Conservation (phyloP, 805 yeast genomes). For the Saccharomyces mikatae region DNA sequence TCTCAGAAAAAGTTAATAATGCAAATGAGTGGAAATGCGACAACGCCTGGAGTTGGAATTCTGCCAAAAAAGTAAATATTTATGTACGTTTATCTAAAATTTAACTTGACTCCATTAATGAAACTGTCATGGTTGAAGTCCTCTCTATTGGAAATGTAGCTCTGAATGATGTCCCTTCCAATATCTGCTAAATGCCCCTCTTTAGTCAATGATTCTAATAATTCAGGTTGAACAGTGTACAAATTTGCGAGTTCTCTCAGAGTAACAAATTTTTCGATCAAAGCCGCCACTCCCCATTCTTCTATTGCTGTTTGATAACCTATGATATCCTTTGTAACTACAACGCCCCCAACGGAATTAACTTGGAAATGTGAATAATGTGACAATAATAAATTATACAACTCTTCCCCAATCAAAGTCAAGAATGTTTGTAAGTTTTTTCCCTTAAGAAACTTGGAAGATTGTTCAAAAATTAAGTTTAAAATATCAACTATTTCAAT, state of each 20-base stretch:
- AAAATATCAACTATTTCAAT: slow-evolving; percentile 51
- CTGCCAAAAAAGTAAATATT: neutral
- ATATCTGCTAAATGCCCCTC: slow-evolving; percentile 71
- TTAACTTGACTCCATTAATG: slow-evolving; percentile 20
- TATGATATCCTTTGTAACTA: slow-evolving; percentile 74
- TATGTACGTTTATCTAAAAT: slow-evolving; percentile 12
- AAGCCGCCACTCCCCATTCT: slow-evolving; percentile 53
- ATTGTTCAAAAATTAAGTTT: slow-evolving; percentile 23
- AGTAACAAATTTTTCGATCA: slow-evolving; percentile 57
- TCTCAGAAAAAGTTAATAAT: neutral
- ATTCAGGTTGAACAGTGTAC: slow-evolving; percentile 76
- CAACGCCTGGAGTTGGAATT: neutral
- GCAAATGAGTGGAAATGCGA: neutral
- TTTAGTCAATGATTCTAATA: slow-evolving; percentile 65
- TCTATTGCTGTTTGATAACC: slow-evolving; percentile 64
- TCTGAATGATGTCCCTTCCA: slow-evolving; percentile 53
- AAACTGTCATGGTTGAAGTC: slow-evolving; percentile 48
- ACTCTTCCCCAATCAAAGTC: slow-evolving; percentile 47
- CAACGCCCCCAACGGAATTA: slow-evolving; percentile 73
- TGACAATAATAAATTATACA: slow-evolving; percentile 50
- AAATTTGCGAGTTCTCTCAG: slow-evolving; percentile 76
- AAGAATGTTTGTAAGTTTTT: slow-evolving; percentile 46
- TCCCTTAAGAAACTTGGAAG: slow-evolving; percentile 33
- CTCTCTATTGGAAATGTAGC: slow-evolving; percentile 58
- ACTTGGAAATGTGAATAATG: slow-evolving; percentile 73